Base-by-base conservation (phyloP, 2,329 filamentous ascomycete species). In the Graphiopsis chlorocephala region DNA sequence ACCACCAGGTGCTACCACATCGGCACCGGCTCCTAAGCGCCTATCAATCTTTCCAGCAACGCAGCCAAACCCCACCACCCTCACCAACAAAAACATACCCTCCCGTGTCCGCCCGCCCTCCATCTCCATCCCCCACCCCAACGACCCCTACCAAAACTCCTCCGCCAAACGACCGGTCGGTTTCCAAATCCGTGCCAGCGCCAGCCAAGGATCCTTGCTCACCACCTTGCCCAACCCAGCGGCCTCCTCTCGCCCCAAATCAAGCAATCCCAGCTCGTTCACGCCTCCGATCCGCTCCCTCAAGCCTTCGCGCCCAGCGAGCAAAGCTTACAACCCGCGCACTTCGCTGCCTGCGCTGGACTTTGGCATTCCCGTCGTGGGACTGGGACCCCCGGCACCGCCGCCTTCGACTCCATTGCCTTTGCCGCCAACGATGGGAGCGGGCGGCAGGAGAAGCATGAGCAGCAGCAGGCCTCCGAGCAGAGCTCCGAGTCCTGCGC, bases 321-420 rank as follows among this genome's bases (percentile, higher is more conserved):
- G 50, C 28, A 66, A 60, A 14, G 17, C 35, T 33, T 29, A 6
- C n/a, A 53, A 50, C 5, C 52, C 65, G 2, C 42, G 47, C 25
- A 63, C 59, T 29, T 45, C 61, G 14, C 42, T 70, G 29, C 66
- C 69, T 12, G 61, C 59, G 72, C 50, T 71, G 62, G 73, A 70
- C 65, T 72, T 68, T 66, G 76, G 65, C 20, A 77, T 81, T 67
- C 75, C 79, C 2, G 70, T 75, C 0, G 75, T 79, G 15, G 74
- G 75, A 0, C 69, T 82, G 2, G 80, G 79, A 2, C 81, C 81
- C 7, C 80, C 80, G 3, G 79, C 78, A 5, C 80, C 80, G 3
- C 80, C 81, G 25, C 81, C 81, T 63, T 75, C 72, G 14, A 77
- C 78, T 69, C 80, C 80, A n/a, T 68, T 82, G 25, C 80, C 80